These are phyloP conservation scores for Lentinula boryana DNA, from an alignment of 768 basidiomycete species.

Conservation along the genomic window DNA sequence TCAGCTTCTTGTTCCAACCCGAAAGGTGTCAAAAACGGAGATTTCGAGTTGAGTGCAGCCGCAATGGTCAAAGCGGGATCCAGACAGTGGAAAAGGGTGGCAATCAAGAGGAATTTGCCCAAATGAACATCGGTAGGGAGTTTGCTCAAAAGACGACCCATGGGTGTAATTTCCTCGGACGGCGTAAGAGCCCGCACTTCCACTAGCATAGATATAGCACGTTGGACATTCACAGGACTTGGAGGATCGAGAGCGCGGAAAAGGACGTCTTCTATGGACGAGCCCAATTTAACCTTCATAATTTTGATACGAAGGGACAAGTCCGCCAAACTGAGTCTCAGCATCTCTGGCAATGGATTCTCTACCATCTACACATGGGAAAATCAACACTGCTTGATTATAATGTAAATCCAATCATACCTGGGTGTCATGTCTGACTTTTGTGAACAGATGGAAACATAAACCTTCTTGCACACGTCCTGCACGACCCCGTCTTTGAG, in stretches of 20 bases:
- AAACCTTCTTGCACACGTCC: constrained; percentile 87
- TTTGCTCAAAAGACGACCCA: constrained; percentile 86
- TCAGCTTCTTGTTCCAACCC: constrained; percentile 86
- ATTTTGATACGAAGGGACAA: constrained; percentile 90
- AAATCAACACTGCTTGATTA: not conserved
- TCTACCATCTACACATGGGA: constrained; percentile 61
- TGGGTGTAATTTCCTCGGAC: constrained; percentile 88
- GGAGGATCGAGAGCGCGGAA: constrained; percentile 89
- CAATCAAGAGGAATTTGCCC: constrained; percentile 85
- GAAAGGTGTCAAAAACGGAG: constrained; percentile 86
- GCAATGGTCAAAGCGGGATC: constrained; percentile 97
- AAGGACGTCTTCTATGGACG: constrained; percentile 86
- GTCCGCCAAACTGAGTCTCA: constrained; percentile 87
- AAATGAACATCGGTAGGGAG: constrained; percentile 95
- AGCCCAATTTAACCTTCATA: constrained; percentile 81
- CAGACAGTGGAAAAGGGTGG: constrained; percentile 81
- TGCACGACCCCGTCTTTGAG: constrained; percentile 84
- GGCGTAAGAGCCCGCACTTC: constrained; percentile 86
- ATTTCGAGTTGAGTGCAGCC: constrained; percentile 87
- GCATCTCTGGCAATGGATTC: constrained; percentile 92
- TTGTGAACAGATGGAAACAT: constrained; percentile 96
- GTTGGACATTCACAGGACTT: constrained; percentile 75
- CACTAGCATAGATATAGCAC: constrained; percentile 85
- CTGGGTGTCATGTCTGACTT: constrained; percentile 74
- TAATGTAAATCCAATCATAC: constrained; percentile 25